Conservation (phyloP, 495 filamentous ascomycete genomes). For the Paragyromitra xinjiangensis region DNA sequence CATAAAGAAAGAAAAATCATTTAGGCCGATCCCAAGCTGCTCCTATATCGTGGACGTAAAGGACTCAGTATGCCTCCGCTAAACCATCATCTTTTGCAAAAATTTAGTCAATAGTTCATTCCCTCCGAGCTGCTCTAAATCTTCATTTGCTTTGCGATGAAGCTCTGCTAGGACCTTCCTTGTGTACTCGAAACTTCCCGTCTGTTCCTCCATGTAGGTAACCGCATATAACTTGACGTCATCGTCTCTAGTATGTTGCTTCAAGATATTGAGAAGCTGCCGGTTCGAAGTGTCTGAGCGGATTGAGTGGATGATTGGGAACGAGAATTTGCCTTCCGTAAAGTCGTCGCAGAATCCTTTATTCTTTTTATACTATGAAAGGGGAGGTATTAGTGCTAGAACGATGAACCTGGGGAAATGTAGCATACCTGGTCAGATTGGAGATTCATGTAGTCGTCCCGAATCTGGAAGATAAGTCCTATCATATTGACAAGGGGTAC, state of each 20-base stretch:
- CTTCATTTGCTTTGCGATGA: slow-evolving; percentile 69
- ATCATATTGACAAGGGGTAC: slow-evolving; percentile 88
- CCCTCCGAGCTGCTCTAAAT: slow-evolving; percentile 74
- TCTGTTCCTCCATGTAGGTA: slow-evolving; percentile 84
- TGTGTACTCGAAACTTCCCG: slow-evolving; percentile 88
- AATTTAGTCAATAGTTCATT: slow-evolving; percentile 48
- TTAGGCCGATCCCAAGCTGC: background rate
- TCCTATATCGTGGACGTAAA: background rate
- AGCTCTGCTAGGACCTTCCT: slow-evolving; percentile 73
- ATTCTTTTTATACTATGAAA: slow-evolving; percentile 74
- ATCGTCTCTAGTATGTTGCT: slow-evolving; percentile 84
- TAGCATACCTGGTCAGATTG: slow-evolving; percentile 60
- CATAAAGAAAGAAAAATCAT: slow-evolving; percentile 1
- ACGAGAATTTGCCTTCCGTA: slow-evolving; percentile 98
- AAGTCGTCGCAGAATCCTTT: slow-evolving; percentile 97
- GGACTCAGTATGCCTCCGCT: slow-evolving; percentile 7
- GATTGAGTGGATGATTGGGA: slow-evolving; percentile 95
- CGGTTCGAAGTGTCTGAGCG: slow-evolving; percentile 79
- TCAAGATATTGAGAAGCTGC: slow-evolving; percentile 88
- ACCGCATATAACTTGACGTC: slow-evolving; percentile 93
- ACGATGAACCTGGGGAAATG: background rate
- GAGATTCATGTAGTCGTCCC: slow-evolving; percentile 95
- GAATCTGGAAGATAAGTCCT: slow-evolving; percentile 94
- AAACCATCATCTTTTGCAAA: slow-evolving; percentile 51
- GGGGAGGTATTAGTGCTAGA: slow-evolving; percentile 55